Evolutionary conservation across 371 early-diverging fungal species (phyloP), one percentile per base, ranked within the genome.

Genomic region (Mortierella sp.): DNA sequence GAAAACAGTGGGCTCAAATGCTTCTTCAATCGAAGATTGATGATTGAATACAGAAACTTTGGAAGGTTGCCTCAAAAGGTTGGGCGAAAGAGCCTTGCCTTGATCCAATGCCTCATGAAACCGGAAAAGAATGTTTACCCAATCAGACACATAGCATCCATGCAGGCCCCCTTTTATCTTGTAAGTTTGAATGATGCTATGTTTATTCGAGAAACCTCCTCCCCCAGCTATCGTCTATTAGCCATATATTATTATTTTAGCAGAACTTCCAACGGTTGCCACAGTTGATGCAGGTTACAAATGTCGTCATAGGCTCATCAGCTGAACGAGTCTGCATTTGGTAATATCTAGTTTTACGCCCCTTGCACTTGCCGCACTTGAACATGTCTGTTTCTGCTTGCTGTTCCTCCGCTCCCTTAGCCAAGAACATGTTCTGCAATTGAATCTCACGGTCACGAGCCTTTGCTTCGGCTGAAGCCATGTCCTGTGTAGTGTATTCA

Each of bases 271-370:
- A 97, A 50, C 89, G 91, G 78, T 97, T 93, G 43, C 90, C 88
- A 84, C 97, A 97, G 43, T 77, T 82, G 41, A 90, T 87, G 79
- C 97, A 97, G 8, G 95, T 96, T 55, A 96, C 96, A 87, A 97
- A 97, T 0, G 97, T 96, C 4, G 97, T 96, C 97, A 97, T 98
- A 11, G 98, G 98, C 87, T 98, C 99, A 92, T 99, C 99, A 24
- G 99, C 99, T 78, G 95, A 95, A 53, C 99, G 90, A 68, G 99
- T 99, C 89, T 98, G 97, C 92, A 96, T 94, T 87, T 99, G 99
- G 88, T 92, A 97, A 86, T 98, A 99, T 10, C 94, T 93, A 71
- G 94, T 93, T 77, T 92, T 96, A 61, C 97, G 90, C 55, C 90
- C 79, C 62, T 91, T 91, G 89, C 99, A 99, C 83, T 96, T 95